A percentile compares a stretch with the other conserved stretches of the same genome.
Conservation (phyloP, 371 early-diverging fungal species). For the Rhizopus delemar region DNA sequence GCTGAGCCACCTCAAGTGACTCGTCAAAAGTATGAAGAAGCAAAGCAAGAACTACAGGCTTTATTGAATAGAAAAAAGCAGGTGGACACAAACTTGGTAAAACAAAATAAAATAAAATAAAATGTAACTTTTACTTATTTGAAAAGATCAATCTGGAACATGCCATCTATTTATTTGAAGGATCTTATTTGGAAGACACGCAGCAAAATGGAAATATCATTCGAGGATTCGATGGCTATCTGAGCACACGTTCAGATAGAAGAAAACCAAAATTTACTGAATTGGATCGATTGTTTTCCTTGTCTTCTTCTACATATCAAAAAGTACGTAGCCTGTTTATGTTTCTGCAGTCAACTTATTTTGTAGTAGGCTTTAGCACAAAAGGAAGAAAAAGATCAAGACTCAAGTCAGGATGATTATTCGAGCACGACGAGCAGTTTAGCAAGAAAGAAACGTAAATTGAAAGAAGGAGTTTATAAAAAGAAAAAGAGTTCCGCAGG, state of each 20-base stretch:
- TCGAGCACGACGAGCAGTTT: constrained; percentile 25
- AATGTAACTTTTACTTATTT: too few species aligned
- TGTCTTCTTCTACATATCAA: constrained; percentile 67
- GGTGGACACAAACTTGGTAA: constrained; percentile 64
- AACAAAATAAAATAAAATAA: neutral
- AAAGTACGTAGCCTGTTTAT: constrained; percentile 40
- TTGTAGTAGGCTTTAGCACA: constrained; percentile 51
- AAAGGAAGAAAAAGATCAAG: constrained; percentile 58
- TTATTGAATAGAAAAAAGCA: constrained; percentile 61
- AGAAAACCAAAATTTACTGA: constrained; percentile 63
- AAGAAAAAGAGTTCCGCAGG: too few species aligned
- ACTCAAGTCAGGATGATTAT: constrained; percentile 62
- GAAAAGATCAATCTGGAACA: constrained; percentile 62
- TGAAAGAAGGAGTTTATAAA: constrained; percentile 12
- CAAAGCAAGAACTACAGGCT: constrained; percentile 59
- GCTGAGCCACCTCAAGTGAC: constrained; percentile 48
- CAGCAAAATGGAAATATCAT: constrained; percentile 79
- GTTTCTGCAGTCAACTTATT: neutral
- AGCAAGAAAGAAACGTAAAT: constrained; percentile 42
- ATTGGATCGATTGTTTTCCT: constrained; percentile 63
- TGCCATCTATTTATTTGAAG: constrained; percentile 78
- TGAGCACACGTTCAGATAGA: constrained; percentile 57
- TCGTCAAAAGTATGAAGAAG: constrained; percentile 61
- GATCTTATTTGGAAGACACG: constrained; percentile 82
- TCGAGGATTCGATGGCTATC: constrained; percentile 80